Evolutionary conservation across 371 early-diverging fungal genomes (phyloP).

Genomic region (Globomyces sp.): DNA sequence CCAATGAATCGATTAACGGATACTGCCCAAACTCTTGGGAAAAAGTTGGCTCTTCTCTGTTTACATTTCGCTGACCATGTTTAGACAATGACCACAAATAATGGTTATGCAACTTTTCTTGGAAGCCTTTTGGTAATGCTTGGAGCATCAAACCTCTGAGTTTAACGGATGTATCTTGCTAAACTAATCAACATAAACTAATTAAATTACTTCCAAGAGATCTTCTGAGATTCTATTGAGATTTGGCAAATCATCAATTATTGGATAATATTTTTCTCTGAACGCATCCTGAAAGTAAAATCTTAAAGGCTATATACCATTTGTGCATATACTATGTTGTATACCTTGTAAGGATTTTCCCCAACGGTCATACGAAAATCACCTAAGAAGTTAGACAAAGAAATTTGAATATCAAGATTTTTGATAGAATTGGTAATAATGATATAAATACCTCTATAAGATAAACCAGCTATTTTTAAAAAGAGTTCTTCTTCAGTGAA

Average conservation of each 20-base stretch:
- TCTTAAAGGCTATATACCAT: constrained; percentile 25
- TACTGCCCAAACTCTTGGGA: constrained; percentile 39
- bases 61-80: constrained; percentile 7
- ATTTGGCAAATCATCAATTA: constrained; percentile 77
- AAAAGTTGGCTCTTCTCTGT: constrained; percentile 23
- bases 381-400: constrained; percentile 42
- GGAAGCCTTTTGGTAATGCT: constrained; percentile 36
- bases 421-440: constrained; percentile 23
- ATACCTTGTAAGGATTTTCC: constrained; percentile 93
- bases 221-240: constrained; percentile 63
- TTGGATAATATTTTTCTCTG: constrained; percentile 71
- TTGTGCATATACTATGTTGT: constrained; percentile 88
- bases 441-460: constrained; percentile 52
- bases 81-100: constrained; percentile 23
- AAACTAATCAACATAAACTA: background rate
- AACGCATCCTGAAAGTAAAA: constrained; percentile 56
- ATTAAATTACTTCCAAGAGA: constrained; percentile 28
- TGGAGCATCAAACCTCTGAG: constrained; percentile 29
- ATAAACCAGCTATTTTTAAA: constrained; percentile 79
- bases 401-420: constrained; percentile 6
- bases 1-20: constrained; percentile 40
- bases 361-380: constrained; percentile 92
- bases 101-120: constrained; percentile 19
- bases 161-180: constrained; percentile 38
- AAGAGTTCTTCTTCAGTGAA: constrained; percentile 85